phyloP scores from a whole-genome alignment of 352 stramenopile genomes.

The Phytophthora megakarya region DNA sequence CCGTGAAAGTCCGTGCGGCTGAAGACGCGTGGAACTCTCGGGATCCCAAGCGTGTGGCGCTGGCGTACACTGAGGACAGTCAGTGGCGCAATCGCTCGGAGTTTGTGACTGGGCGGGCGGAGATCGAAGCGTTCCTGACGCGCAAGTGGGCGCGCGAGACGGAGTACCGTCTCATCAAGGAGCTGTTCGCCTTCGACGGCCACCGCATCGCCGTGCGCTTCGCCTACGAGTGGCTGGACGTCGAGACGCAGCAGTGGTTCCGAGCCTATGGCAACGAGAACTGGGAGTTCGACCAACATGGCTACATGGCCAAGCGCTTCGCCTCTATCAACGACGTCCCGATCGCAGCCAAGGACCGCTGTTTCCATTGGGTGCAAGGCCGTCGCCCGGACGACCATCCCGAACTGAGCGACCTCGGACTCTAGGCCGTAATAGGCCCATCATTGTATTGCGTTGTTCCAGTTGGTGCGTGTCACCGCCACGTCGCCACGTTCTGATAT shows the following conservation, averaged over 20 bases:
- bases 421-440: slow-evolving; percentile 17
- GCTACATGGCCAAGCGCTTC: slow-evolving; percentile 85
- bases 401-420: slow-evolving; percentile 39
- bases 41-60: slow-evolving; percentile 70
- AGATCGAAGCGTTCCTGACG: slow-evolving; percentile 81
- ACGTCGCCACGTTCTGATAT: slow-evolving; percentile 19
- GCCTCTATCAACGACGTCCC: slow-evolving; percentile 88
- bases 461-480: slow-evolving; percentile 1
- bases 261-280: slow-evolving; percentile 91
- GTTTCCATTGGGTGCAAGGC: slow-evolving; percentile 65
- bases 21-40: slow-evolving; percentile 91
- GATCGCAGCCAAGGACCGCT: slow-evolving; percentile 73
- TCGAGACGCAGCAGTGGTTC: slow-evolving; percentile 64
- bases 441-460: not conserved
- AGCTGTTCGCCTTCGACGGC: slow-evolving; percentile 80
- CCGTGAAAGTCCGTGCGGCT: slow-evolving; percentile 80
- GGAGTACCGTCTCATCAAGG: slow-evolving; percentile 91
- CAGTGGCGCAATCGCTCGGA: slow-evolving; percentile 85
- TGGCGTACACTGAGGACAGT: slow-evolving; percentile 85
- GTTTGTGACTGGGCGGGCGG: slow-evolving; percentile 74
- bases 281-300: slow-evolving; percentile 86
- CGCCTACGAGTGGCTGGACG: slow-evolving; percentile 83
- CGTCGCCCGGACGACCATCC: slow-evolving; percentile 54
- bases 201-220: slow-evolving; percentile 91
- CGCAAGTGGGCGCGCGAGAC: slow-evolving; percentile 77